Evolutionary conservation across 106 monocot genomes (phyloP).

Genomic region (Iris macrosiphon): DNA sequence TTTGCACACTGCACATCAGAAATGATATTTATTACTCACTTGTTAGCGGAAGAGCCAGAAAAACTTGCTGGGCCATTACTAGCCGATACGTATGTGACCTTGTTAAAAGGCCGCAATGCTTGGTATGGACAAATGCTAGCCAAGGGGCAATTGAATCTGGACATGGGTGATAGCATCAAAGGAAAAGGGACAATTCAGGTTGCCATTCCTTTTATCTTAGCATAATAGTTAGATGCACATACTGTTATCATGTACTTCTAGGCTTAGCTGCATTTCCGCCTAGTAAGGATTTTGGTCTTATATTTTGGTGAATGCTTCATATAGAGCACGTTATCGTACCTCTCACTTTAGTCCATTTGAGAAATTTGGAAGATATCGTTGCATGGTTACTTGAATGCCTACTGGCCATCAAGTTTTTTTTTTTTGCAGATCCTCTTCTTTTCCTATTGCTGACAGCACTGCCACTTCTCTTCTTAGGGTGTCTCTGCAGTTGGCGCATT

Average conservation of each 20-base stretch:
- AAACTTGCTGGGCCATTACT: constrained; percentile 84
- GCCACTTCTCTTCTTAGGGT: constrained; percentile 34
- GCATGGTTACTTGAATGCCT: not conserved
- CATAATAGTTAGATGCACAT: too few species aligned
- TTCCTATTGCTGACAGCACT: not conserved
- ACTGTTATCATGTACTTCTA: too few species aligned
- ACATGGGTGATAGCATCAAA: constrained; percentile 91
- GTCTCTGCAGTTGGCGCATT: constrained; percentile 75
- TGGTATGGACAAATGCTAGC: constrained; percentile 95
- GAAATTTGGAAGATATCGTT: too few species aligned
- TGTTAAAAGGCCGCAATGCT: constrained; percentile 84
- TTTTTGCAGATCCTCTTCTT: not conserved
- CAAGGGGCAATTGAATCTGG: constrained; percentile 67
- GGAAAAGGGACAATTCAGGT: constrained; percentile 95
- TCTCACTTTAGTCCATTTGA: too few species aligned
- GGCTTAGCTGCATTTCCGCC: too few species aligned
- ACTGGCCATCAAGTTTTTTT: not conserved
- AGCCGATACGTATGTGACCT: constrained; percentile 86
- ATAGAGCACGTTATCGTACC: too few species aligned
- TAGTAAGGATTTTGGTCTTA: too few species aligned
- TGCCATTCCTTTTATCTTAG: not conserved
- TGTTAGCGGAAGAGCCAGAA: constrained; percentile 70
- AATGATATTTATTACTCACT: constrained; percentile 89
- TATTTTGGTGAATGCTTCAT: too few species aligned
- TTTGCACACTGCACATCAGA: constrained; percentile 91